Evolutionary conservation across 2,329 filamentous ascomycete genomes (phyloP), one percentile per base, ranked within the genome.

Genomic region (Bipolaris victoriae): DNA sequence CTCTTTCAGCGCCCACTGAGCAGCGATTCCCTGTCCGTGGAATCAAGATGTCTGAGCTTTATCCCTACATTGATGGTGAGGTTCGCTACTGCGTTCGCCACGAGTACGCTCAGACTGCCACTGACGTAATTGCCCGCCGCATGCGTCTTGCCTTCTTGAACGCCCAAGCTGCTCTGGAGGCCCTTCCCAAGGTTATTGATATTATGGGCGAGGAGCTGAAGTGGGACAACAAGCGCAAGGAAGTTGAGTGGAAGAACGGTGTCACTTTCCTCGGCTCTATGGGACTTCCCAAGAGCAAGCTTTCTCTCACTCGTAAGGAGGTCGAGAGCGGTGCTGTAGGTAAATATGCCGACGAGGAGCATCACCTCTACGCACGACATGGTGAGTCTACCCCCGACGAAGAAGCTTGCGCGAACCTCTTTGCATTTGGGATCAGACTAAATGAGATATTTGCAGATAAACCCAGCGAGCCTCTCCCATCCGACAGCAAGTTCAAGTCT

Each of bases 61-160:
- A 97, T 77, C 92, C 93, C 13, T 97, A 95, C 76, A 87, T 97
- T 24, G 93, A 97, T 70, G 92, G 92, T 47, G 94, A 98, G 79
- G 84, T 97, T 39, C 87, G 92, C 53, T 97, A 97, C 74, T 92
- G 92, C 22, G 87, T 96, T 39, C 83, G 88, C 49, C 89, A 96
- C 76, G 94, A 97, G 79, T 96, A 96, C 71, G 94, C 94, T 3
- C 91, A 96, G 77, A 96, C 91, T 3, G 91, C 92, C 1, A 89
- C 93, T 15, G 93, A 97, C 73, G 90, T 97, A 11, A 82, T 97
- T 45, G 93, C 92, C 2, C 86, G 94, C 57, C 84, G 93, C 60
- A 97, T 90, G 39, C 84, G 94, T 55, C 80, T 97, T 54, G 90
- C 92, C 7, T 98, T 97, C 80, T 79, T 97, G 65, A 97, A 97